Conservation (phyloP, 2,329 filamentous ascomycete genomes). For the Aspergillus sp. region DNA sequence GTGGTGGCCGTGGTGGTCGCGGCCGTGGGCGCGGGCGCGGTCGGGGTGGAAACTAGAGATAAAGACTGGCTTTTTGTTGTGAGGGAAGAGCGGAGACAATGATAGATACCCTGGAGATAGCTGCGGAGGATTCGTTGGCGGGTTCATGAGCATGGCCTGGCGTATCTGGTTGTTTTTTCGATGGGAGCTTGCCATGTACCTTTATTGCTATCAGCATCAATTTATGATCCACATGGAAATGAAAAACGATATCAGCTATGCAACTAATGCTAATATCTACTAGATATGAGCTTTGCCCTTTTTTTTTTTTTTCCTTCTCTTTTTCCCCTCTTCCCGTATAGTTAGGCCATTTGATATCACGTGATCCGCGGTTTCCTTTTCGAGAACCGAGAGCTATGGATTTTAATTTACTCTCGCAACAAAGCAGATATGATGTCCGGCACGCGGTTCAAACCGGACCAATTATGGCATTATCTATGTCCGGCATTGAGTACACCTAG, state of each 20-base stretch:
- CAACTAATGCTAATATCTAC: not conserved
- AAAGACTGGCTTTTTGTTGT: not conserved
- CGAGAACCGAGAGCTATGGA: not conserved
- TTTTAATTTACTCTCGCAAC: not conserved
- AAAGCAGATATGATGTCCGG: conserved; percentile 34
- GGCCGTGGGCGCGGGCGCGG: conserved; percentile 47
- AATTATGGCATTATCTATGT: conserved; percentile 44
- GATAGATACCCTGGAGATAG: conserved; percentile 38
- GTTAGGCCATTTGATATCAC: conserved; percentile 11
- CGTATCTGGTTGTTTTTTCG: conserved; percentile 39
- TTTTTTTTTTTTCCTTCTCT: not conserved
- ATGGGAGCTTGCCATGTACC: conserved; percentile 29
- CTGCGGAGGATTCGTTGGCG: conserved; percentile 29
- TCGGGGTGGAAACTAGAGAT: conserved; percentile 34
- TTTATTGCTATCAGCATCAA: conserved; percentile 10
- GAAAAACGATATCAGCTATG: not conserved
- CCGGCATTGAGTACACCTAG: conserved; percentile 34
- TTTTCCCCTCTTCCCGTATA: too few species aligned
- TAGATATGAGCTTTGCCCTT: not conserved
- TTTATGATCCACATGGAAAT: conserved; percentile 8
- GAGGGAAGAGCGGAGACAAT: conserved; percentile 18
- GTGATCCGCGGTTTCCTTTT: conserved; percentile 10
- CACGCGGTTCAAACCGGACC: conserved; percentile 34
- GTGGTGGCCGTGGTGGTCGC: conserved; percentile 43
- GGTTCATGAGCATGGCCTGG: conserved; percentile 41